Percentiles rank a stretch among this genome's conserved stretches.
These are phyloP conservation scores for Cordia subcordata DNA, from an alignment of 257 asterid species.

Conservation along the genomic window DNA sequence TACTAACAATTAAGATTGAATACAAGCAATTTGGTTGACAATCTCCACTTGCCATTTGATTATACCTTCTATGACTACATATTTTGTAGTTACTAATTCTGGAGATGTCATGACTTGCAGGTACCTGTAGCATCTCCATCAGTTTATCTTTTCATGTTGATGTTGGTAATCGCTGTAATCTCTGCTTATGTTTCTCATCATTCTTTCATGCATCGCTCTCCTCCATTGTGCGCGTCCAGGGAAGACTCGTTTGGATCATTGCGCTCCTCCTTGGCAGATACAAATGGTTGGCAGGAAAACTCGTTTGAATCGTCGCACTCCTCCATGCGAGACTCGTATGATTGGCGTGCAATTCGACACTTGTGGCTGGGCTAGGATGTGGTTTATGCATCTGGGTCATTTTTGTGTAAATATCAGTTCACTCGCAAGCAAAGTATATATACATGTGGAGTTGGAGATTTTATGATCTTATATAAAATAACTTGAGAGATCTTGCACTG, in stretches of 20 bases:
- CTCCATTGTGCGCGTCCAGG: neutral
- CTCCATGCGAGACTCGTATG: slow-evolving; percentile 14
- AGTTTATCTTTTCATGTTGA: slow-evolving; percentile 10
- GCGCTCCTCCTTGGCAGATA: neutral
- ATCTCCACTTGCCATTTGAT: too few species aligned
- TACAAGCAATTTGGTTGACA: too few species aligned
- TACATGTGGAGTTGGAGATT: too few species aligned
- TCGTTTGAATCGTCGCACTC: neutral
- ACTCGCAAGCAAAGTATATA: too few species aligned
- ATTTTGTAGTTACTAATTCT: neutral
- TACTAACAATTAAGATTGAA: too few species aligned
- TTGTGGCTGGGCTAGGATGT: slow-evolving; percentile 34
- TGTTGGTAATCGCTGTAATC: slow-evolving; percentile 14
- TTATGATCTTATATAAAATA: too few species aligned
- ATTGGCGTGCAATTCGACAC: slow-evolving; percentile 54
- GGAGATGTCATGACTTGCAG: slow-evolving; percentile 15
- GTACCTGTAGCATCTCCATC: neutral
- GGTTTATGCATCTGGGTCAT: neutral
- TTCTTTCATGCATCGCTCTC: neutral
- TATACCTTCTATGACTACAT: too few species aligned
- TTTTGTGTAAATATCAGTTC: too few species aligned
- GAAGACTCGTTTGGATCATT: neutral
- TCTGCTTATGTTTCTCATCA: neutral
- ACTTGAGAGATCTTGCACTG: too few species aligned
- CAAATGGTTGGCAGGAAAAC: neutral